phyloP scores from a whole-genome alignment of 805 yeast genomes.

The Candida sonorensis region DNA sequence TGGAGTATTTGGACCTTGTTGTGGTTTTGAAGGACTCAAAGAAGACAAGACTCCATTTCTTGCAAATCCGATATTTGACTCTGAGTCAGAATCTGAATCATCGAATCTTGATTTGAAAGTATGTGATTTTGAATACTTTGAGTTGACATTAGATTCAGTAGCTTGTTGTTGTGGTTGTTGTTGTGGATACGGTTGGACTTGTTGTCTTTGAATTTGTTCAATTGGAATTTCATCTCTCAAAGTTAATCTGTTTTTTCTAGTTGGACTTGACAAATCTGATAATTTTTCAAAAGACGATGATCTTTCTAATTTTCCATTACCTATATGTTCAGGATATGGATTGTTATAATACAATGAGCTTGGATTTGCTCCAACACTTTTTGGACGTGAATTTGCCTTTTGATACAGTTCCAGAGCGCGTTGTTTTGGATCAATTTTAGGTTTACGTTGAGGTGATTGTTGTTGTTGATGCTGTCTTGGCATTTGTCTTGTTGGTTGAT shows the following conservation, averaged over 20 bases:
- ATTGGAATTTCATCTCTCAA: constrained; percentile 16
- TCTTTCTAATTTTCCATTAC: constrained; percentile 15
- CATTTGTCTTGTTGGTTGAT: not conserved
- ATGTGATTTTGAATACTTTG: constrained; percentile 1
- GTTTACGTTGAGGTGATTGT: constrained; percentile 1
- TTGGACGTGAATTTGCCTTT: constrained; percentile 34
- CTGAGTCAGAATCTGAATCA: constrained; percentile 59
- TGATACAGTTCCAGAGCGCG: constrained; percentile 51
- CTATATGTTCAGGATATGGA: constrained; percentile 31
- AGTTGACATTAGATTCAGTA: no score
- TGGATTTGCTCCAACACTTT: constrained; percentile 8
- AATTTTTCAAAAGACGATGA: constrained; percentile 54
- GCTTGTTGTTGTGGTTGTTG: constrained; percentile 2
- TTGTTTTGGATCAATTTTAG: no score
- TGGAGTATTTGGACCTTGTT: no score
- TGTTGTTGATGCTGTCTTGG: constrained; percentile 23
- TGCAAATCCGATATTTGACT: no score
- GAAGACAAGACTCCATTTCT: no score
- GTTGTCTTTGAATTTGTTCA: constrained; percentile 3
- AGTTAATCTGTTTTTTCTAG: constrained; percentile 24
- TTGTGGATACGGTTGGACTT: constrained; percentile 1
- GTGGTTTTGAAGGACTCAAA: no score
- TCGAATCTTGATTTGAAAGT: constrained; percentile 47
- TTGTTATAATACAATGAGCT: constrained; percentile 17
- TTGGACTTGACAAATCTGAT: constrained; percentile 13